phyloP scores from a whole-genome alignment of 2,329 filamentous ascomycete species.

The Xylaria hypoxylon region DNA sequence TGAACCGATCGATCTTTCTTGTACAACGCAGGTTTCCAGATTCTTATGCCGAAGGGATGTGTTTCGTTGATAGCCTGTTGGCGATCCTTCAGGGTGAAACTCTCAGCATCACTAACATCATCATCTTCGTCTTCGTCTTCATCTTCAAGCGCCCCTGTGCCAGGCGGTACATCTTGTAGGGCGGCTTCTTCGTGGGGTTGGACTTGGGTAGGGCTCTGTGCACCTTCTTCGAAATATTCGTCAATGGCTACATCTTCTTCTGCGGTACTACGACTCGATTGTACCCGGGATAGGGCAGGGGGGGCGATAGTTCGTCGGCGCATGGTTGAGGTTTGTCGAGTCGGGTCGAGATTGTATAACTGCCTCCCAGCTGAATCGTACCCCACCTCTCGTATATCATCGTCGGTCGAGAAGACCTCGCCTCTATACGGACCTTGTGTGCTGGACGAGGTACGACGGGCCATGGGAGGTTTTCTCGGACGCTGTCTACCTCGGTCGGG shows the following conservation, averaged over 20 bases:
- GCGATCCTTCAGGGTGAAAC: slow-evolving; percentile 96
- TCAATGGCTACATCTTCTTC: slow-evolving; percentile 50
- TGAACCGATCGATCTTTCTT: slow-evolving; percentile 98
- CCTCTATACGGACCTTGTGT: slow-evolving; percentile 79
- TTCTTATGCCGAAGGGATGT: slow-evolving; percentile 97
- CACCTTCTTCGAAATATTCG: slow-evolving; percentile 49
- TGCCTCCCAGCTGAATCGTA: slow-evolving; percentile 66
- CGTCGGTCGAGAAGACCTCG: slow-evolving; percentile 90
- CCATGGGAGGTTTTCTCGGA: slow-evolving; percentile 77
- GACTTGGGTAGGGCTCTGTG: slow-evolving; percentile 44
- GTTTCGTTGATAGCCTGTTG: slow-evolving; percentile 99
- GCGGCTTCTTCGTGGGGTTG: slow-evolving; percentile 55
- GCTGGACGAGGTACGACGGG: slow-evolving; percentile 80
- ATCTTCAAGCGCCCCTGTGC: slow-evolving; percentile 57
- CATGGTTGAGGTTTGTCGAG: slow-evolving; percentile 53
- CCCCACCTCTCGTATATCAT: slow-evolving; percentile 84
- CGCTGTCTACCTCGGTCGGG: slow-evolving; percentile 63
- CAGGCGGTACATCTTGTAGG: slow-evolving; percentile 40
- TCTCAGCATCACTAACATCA: slow-evolving; percentile 90
- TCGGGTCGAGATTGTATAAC: slow-evolving; percentile 47
- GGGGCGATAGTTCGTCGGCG: slow-evolving; percentile 53
- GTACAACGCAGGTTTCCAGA: slow-evolving; percentile 98
- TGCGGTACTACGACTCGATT: slow-evolving; percentile 54
- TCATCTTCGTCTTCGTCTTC: slow-evolving; percentile 68
- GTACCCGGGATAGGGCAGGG: slow-evolving; percentile 56